Conservation (phyloP, 805 yeast species). For the Huiozyma naganishii region DNA sequence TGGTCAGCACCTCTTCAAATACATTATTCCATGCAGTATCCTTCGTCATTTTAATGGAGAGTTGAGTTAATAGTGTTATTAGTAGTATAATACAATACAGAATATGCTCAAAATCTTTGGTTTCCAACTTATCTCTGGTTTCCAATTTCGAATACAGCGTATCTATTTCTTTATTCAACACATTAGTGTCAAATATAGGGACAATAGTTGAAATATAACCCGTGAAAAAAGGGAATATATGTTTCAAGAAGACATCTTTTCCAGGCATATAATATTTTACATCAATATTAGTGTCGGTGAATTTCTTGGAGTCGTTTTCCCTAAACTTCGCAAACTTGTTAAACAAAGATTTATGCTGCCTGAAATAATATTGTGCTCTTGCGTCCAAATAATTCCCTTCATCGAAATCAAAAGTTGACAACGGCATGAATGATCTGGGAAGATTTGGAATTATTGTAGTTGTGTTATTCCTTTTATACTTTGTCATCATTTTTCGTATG, state of each 20-base stretch:
- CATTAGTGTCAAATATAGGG: slow-evolving; percentile 17
- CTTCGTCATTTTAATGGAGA: slow-evolving; percentile 16
- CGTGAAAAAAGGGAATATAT: slow-evolving; percentile 16
- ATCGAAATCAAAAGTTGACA: slow-evolving; percentile 16
- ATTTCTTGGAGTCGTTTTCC: slow-evolving; percentile 10
- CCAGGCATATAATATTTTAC: slow-evolving; percentile 11
- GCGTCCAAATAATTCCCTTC: slow-evolving; percentile 4
- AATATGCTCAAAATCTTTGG: slow-evolving; percentile 18
- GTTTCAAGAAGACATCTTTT: slow-evolving; percentile 8
- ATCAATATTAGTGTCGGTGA: slow-evolving; percentile 3
- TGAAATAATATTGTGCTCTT: slow-evolving; percentile 3
- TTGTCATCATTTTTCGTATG: slow-evolving; percentile 12
- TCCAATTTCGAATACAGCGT: slow-evolving; percentile 11
- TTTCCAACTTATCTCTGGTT: slow-evolving; percentile 2
- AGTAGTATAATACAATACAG: slow-evolving; percentile 16
- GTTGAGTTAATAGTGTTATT: slow-evolving; percentile 16
- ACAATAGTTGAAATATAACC: slow-evolving; percentile 12
- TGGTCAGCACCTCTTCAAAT: slow-evolving; percentile 6
- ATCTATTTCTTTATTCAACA: slow-evolving; percentile 9
- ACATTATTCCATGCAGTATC: neutral
- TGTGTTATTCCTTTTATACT: slow-evolving; percentile 5
- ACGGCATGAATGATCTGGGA: slow-evolving; percentile 17
- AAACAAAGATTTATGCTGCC: slow-evolving; percentile 18
- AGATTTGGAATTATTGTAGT: slow-evolving; percentile 8
- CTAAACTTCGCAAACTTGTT: slow-evolving; percentile 21